Base-by-base conservation (phyloP, 176 grass and related monocot species). In the Juncus effusus region DNA sequence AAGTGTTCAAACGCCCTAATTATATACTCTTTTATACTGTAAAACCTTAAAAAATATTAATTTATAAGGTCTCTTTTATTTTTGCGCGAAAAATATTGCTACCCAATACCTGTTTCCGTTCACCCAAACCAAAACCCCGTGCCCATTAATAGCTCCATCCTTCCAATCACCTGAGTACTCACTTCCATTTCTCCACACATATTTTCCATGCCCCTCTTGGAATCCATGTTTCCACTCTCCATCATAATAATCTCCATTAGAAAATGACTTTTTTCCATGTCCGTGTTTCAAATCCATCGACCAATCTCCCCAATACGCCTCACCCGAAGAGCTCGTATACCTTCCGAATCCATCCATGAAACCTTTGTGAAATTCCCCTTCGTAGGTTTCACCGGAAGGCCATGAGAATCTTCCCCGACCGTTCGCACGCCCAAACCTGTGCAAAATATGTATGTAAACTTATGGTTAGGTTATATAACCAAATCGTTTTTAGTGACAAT, bases 261-360 rank as follows among this genome's bases (percentile, higher is more conserved):
- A 82, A 77, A 91, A 91, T 65, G 73, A 83, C 79, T 96, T 96
- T 11, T 41, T 73, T 55, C 92, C 92, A 28, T 40, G 4, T 11
- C 92, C 87, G 52, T 96, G 85, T 79, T 96, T 96, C 50, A 96
- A 80, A 83, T 91, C 91, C 92, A 90, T 90, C 62, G 81, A 81
- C 92, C 92, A 96, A 13, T 77, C 64, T 0, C 92, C 92, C 38
- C 80, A 59, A 80, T 91, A 96, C 2, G 87, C 91, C 84, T 96
- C 92, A 2, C 92, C 92, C 37, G 88, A 80, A 5, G 83, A 79
- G 64, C 92, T 83, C 1, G 85, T 96, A 74, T 96, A 91, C 10
- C 84, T 91, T 59, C 92, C 92, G 70, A 62, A 40, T 41, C 92
- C 92, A 70, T 96, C 87, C 92, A 96, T 91, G 85, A 88, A 96